Percentiles rank a stretch among this genome's conserved stretches.
These are phyloP conservation scores for Casuarina equisetifolia DNA, from an alignment of 306 rosid genomes.

Conservation along the genomic window DNA sequence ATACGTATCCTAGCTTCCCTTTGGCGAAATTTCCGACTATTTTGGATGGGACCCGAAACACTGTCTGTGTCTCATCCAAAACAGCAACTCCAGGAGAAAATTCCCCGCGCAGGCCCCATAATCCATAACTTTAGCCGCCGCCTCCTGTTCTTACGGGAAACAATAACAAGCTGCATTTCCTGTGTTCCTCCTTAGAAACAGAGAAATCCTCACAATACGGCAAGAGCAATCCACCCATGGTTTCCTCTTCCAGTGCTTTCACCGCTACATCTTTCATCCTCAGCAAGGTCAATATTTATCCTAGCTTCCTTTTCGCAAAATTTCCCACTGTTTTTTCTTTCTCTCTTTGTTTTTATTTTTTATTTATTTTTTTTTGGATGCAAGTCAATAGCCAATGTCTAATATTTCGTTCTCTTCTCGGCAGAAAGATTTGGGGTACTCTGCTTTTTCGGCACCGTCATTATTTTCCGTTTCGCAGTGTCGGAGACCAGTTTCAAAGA, in stretches of 20 bases:
- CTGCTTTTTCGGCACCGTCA: conserved; percentile 44
- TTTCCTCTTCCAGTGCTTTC: conserved; percentile 54
- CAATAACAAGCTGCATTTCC: neutral
- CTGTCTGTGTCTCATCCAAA: no score
- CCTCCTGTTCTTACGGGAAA: neutral
- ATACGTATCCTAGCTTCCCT: neutral
- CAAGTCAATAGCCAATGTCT: neutral
- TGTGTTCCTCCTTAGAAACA: neutral
- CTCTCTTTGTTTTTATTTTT: neutral
- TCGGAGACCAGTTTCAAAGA: conserved; percentile 40
- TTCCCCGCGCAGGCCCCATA: no score
- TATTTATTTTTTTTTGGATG: neutral
- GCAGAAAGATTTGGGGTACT: conserved; percentile 52
- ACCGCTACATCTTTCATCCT: conserved; percentile 27
- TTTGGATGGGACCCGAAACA: no score
- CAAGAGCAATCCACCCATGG: conserved; percentile 40
- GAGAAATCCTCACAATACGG: neutral
- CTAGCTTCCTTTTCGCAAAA: neutral
- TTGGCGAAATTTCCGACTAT: neutral
- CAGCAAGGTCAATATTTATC: conserved; percentile 40
- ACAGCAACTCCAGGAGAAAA: no score
- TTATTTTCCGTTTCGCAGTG: conserved; percentile 41
- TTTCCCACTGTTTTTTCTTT: neutral
- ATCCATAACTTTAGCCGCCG: neutral
- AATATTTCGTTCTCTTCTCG: neutral